phyloP scores from a whole-genome alignment of 1,139 yeast genomes.

The Pichia sp. region DNA sequence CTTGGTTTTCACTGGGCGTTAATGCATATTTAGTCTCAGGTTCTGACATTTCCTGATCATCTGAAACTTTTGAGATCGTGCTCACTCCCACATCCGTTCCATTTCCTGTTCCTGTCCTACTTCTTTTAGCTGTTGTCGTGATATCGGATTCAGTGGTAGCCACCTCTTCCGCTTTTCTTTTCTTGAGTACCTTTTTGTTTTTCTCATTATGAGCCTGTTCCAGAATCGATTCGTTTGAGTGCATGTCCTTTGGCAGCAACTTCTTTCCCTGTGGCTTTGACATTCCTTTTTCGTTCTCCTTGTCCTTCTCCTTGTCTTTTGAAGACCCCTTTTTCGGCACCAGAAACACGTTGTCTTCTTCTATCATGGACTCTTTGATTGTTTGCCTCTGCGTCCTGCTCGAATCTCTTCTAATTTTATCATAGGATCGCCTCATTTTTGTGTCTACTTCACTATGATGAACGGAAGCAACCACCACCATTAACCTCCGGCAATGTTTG shows the following conservation, averaged over 20 bases:
- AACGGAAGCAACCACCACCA: neutral
- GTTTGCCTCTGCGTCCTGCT: constrained; percentile 2
- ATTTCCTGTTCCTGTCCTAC: constrained; percentile 3
- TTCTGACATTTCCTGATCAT: constrained; percentile 9
- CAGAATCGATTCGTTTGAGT: constrained; percentile 7
- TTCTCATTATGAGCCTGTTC: constrained; percentile 7
- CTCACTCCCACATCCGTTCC: neutral
- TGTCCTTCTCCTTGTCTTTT: neutral
- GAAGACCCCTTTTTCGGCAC: constrained; percentile 1
- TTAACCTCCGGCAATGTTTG: neutral
- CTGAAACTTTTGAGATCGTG: constrained; percentile 9
- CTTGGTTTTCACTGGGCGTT: constrained; percentile 54
- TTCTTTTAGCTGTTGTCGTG: neutral
- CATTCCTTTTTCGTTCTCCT: neutral
- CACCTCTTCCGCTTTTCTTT: neutral
- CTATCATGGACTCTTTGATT: constrained; percentile 4
- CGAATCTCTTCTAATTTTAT: neutral
- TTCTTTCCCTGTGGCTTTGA: neutral
- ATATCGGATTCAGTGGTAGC: neutral
- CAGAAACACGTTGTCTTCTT: constrained; percentile 2
- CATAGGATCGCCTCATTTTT: neutral
- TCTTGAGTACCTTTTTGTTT: neutral
- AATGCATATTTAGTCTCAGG: constrained; percentile 26
- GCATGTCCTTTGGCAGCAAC: neutral
- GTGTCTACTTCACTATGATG: neutral